A percentile compares a stretch with the other conserved stretches of the same genome.
Evolutionary conservation across 495 filamentous ascomycete species (phyloP).

Genomic region (Penicillium lagena): DNA sequence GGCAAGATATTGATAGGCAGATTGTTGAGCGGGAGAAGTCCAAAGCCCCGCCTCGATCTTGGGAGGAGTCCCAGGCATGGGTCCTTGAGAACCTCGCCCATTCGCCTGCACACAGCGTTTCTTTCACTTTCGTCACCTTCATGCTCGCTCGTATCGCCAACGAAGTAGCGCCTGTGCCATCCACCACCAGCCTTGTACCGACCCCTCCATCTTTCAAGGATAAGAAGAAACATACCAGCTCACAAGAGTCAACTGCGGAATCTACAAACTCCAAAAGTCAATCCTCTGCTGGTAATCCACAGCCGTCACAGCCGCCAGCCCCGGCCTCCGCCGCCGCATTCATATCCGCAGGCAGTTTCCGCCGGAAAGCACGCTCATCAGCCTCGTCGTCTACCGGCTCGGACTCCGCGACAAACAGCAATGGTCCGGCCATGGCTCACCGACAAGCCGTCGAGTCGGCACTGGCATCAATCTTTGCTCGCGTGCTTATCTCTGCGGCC

Average conservation of each 20-base stretch:
- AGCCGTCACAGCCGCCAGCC: constrained; percentile 8
- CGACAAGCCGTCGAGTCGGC: constrained; percentile 31
- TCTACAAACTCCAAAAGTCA: constrained; percentile 6
- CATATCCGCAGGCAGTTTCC: constrained; percentile 27
- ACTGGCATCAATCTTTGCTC: constrained; percentile 26
- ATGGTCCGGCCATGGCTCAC: constrained; percentile 12
- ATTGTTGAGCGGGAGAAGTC: constrained; percentile 45
- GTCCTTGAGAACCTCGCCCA: constrained; percentile 67
- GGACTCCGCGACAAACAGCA: constrained; percentile 1
- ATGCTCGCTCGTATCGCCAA: constrained; percentile 56
- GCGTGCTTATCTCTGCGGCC: constrained; percentile 27
- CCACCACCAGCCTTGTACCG: constrained; percentile 1
- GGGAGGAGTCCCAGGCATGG: constrained; percentile 60
- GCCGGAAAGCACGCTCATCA: constrained; percentile 18
- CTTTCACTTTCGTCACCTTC: constrained; percentile 77
- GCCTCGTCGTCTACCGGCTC: constrained; percentile 10
- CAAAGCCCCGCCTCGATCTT: constrained; percentile 34
- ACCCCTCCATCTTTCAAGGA: background rate
- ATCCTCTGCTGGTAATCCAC: background rate
- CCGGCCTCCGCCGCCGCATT: constrained; percentile 24
- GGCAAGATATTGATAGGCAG: constrained; percentile 62
- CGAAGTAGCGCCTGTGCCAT: constrained; percentile 34
- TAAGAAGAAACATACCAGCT: background rate
- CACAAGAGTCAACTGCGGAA: constrained; percentile 1
- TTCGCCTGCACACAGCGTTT: constrained; percentile 72